Evolutionary conservation across 2,329 filamentous ascomycete species (phyloP).

Genomic region (Plectosphaerella plurivora): DNA sequence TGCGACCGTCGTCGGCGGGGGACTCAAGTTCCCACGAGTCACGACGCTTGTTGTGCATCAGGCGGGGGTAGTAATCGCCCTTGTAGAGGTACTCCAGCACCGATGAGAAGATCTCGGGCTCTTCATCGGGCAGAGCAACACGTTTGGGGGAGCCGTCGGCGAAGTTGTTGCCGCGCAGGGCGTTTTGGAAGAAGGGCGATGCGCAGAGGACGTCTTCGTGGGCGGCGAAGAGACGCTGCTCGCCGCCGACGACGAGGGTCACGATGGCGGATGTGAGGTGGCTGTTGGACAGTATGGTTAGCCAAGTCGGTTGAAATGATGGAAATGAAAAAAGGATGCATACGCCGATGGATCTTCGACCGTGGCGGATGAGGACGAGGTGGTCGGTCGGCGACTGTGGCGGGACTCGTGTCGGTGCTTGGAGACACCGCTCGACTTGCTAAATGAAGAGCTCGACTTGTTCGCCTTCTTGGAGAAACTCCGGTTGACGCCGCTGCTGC

Average conservation of each 20-base stretch:
- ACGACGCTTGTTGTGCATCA: slow-evolving; percentile 75
- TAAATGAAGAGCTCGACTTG: slow-evolving; percentile 51
- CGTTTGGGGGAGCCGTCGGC: slow-evolving; percentile 60
- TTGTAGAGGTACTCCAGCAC: slow-evolving; percentile 91
- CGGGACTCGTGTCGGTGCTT: slow-evolving; percentile 50
- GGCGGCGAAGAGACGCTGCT: slow-evolving; percentile 84
- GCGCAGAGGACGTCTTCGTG: slow-evolving; percentile 79
- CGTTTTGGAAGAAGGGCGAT: slow-evolving; percentile 73
- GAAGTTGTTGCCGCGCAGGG: slow-evolving; percentile 59
- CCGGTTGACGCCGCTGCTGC: slow-evolving; percentile 24
- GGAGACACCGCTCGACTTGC: slow-evolving; percentile 47
- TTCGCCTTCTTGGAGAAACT: slow-evolving; percentile 49
- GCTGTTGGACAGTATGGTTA: slow-evolving; percentile 26
- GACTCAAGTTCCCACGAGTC: slow-evolving; percentile 81
- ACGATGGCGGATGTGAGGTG: slow-evolving; percentile 65
- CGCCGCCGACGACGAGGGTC: slow-evolving; percentile 74
- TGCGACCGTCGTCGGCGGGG: slow-evolving; percentile 37
- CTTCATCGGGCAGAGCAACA: slow-evolving; percentile 77
- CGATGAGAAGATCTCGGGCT: slow-evolving; percentile 86
- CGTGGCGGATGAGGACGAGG: slow-evolving; percentile 32
- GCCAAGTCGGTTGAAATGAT: neutral
- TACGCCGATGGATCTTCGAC: slow-evolving; percentile 29
- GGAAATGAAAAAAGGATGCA: neutral
- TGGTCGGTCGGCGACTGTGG: slow-evolving; percentile 41
- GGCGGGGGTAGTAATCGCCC: slow-evolving; percentile 83